These are phyloP conservation scores for Talaromyces nanjingensis DNA, from an alignment of 495 filamentous ascomycete genomes.

Conservation along the genomic window DNA sequence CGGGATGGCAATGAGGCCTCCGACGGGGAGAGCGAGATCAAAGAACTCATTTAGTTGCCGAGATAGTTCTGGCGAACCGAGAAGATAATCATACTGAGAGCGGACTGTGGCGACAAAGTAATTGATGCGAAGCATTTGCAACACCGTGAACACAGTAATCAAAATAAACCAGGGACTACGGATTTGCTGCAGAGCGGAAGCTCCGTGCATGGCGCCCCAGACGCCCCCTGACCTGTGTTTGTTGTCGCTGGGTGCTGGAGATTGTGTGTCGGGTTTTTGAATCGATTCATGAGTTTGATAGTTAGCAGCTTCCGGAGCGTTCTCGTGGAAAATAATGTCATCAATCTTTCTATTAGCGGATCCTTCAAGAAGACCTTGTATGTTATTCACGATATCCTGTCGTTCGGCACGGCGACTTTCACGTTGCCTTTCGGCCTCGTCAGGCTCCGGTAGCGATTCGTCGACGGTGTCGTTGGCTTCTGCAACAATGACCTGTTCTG, in stretches of 20 bases:
- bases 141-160: constrained; percentile 77
- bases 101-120: constrained; percentile 93
- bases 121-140: constrained; percentile 94
- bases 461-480: constrained; percentile 55
- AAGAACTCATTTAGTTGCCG: constrained; percentile 74
- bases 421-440: constrained; percentile 50
- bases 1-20: constrained; percentile 76
- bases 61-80: constrained; percentile 52
- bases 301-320: constrained; percentile 21
- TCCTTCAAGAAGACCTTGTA: constrained; percentile 63
- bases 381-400: constrained; percentile 62
- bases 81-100: constrained; percentile 74
- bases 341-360: constrained; percentile 33
- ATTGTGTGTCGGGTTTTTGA: constrained; percentile 13
- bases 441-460: constrained; percentile 34
- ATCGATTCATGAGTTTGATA: constrained; percentile 9
- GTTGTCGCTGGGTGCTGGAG: constrained; percentile 27
- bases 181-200: constrained; percentile 67
- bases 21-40: constrained; percentile 80
- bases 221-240: constrained; percentile 63
- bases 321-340: not conserved
- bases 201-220: constrained; percentile 83
- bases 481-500: constrained; percentile 44
- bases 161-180: constrained; percentile 78
- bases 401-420: constrained; percentile 58